phyloP scores from a whole-genome alignment of 495 filamentous ascomycete genomes.

The Letharia columbiana region DNA sequence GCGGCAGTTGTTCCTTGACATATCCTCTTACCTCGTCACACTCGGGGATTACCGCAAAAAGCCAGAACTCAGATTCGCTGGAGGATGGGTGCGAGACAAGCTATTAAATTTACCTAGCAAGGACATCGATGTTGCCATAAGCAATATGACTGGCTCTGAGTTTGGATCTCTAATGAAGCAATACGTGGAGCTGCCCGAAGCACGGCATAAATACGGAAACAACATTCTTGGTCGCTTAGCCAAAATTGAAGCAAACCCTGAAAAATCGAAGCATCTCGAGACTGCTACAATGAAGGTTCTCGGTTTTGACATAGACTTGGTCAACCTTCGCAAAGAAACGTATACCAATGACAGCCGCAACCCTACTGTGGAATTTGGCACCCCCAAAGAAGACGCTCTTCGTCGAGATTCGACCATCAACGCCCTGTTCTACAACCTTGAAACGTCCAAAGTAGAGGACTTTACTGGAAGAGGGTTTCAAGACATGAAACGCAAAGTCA shows the following conservation, averaged over 20 bases:
- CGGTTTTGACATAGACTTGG: conserved; percentile 84
- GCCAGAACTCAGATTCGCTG: conserved; percentile 71
- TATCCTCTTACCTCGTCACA: conserved; percentile 58
- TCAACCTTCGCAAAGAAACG: conserved; percentile 87
- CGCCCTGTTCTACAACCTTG: conserved; percentile 91
- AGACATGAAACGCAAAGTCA: conserved; percentile 62
- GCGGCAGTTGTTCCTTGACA: conserved; percentile 62
- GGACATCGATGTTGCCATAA: conserved; percentile 94
- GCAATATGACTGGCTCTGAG: conserved; percentile 82
- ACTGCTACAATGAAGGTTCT: conserved; percentile 81
- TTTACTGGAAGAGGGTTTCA: conserved; percentile 63
- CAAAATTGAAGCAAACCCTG: conserved; percentile 81
- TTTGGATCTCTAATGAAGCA: conserved; percentile 61
- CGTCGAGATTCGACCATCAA: conserved; percentile 92
- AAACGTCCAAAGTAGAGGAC: conserved; percentile 68
- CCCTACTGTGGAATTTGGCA: conserved; percentile 89
- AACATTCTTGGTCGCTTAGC: conserved; percentile 48
- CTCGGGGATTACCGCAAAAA: conserved; percentile 28
- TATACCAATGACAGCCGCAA: conserved; percentile 81
- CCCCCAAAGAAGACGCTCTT: conserved; percentile 78
- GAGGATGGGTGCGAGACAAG: conserved; percentile 99
- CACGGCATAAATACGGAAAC: conserved; percentile 42
- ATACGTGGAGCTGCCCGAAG: conserved; percentile 43
- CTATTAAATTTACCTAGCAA: conserved; percentile 70
- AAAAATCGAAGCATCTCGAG: conserved; percentile 96